Evolutionary conservation across 1,139 yeast genomes (phyloP).

Genomic region (Blastobotrys ciferrii): DNA sequence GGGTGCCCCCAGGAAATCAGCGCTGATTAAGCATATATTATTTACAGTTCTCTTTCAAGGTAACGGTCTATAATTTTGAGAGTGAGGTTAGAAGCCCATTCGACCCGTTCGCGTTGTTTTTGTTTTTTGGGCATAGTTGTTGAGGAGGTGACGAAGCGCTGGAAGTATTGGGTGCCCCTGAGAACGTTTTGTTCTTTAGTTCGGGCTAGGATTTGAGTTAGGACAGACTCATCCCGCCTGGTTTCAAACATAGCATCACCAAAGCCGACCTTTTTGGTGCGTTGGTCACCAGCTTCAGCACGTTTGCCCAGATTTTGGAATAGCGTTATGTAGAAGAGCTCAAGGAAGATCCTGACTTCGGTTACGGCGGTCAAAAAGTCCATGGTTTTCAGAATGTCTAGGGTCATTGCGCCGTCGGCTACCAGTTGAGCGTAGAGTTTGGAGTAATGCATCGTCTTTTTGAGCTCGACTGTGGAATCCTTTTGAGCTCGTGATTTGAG

Average conservation of each 20-base stretch:
- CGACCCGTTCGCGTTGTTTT: slow-evolving; percentile 59
- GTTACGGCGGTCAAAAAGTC: slow-evolving; percentile 71
- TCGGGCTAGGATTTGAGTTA: slow-evolving; percentile 55
- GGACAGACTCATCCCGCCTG: slow-evolving; percentile 47
- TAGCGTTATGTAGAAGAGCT: slow-evolving; percentile 66
- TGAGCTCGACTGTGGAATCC: slow-evolving; percentile 52
- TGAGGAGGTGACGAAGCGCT: slow-evolving; percentile 49
- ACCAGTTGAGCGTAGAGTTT: slow-evolving; percentile 74
- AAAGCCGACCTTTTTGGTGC: slow-evolving; percentile 28
- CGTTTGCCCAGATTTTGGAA: slow-evolving; percentile 65
- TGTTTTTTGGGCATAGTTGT: slow-evolving; percentile 47
- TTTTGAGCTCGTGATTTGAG: slow-evolving; percentile 4
- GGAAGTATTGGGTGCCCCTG: slow-evolving; percentile 72
- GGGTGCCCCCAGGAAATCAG: too few species aligned
- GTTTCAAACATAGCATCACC: slow-evolving; percentile 17
- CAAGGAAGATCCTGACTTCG: slow-evolving; percentile 68
- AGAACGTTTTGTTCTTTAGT: slow-evolving; percentile 65
- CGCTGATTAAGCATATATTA: too few species aligned
- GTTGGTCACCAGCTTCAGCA: slow-evolving; percentile 36
- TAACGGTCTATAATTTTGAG: slow-evolving; percentile 43
- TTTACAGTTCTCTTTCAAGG: background rate
- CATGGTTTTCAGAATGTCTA: slow-evolving; percentile 69
- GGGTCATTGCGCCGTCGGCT: slow-evolving; percentile 67
- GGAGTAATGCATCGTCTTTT: slow-evolving; percentile 68
- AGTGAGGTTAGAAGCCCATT: slow-evolving; percentile 68